These are phyloP conservation scores for Penicillium psychrosexuale DNA, from an alignment of 2,329 filamentous ascomycete genomes.

Conservation along the genomic window DNA sequence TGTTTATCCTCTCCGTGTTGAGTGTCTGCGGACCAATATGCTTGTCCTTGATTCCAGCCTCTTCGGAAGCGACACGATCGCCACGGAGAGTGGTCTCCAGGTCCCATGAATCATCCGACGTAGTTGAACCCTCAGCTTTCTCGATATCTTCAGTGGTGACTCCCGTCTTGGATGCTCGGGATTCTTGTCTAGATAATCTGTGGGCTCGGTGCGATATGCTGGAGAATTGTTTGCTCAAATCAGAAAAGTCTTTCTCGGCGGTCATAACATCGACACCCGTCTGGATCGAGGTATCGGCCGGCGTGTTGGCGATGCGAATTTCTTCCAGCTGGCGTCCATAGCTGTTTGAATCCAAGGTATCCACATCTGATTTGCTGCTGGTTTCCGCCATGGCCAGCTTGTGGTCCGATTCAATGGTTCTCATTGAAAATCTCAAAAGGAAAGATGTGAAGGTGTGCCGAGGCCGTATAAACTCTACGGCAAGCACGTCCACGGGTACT, in stretches of 20 bases:
- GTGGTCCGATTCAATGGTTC: conserved; percentile 16
- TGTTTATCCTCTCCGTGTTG: background rate
- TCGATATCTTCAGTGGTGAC: conserved; percentile 53
- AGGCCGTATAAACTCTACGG: background rate
- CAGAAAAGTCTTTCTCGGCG: conserved; percentile 44
- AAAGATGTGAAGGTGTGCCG: background rate
- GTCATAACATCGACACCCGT: conserved; percentile 47
- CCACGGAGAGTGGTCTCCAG: conserved; percentile 71
- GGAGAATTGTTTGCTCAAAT: conserved; percentile 41
- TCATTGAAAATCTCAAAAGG: background rate
- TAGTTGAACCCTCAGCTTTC: conserved; percentile 48
- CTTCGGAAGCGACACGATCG: conserved; percentile 65
- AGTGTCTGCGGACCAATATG: conserved; percentile 55
- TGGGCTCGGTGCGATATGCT: conserved; percentile 38
- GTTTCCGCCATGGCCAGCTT: conserved; percentile 15
- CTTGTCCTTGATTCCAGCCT: conserved; percentile 77
- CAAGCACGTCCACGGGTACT: background rate
- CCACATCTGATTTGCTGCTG: conserved; percentile 28
- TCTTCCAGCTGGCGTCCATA: conserved; percentile 34
- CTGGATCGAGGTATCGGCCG: conserved; percentile 33
- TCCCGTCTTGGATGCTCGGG: conserved; percentile 26
- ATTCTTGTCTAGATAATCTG: conserved; percentile 35
- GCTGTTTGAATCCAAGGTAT: conserved; percentile 23
- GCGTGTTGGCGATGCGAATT: conserved; percentile 30
- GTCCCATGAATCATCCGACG: conserved; percentile 63